Evolutionary conservation across 78 protist species (phyloP), one percentile per base, ranked within the genome.

Genomic region (Cavenderia fasciculata): DNA sequence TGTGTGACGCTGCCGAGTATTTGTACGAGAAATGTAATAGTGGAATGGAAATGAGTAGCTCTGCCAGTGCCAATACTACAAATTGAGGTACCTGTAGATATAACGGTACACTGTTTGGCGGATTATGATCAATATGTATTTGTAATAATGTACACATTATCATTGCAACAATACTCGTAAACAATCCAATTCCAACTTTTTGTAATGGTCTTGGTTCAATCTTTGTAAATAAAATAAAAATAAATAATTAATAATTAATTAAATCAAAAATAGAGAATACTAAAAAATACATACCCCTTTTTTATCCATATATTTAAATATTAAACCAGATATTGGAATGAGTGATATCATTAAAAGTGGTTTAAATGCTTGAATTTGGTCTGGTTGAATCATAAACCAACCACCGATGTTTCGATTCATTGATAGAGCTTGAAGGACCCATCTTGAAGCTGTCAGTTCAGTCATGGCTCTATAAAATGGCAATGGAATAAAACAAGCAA

Each of bases 1-100:
- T 96, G 96, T 94, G 94, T 36, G 85, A 25, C 25, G 61, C 11
- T 25, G 97, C 96, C 4, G 95, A 92, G 40, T 94, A 68, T 14
- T 94, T 34, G 75, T 93, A 96, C 6, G 96, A 92, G 59, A 94
- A 94, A 54, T 94, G 94, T 12, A 95, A 86, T 14, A 92, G 85
- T 0, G 95, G 68, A 41, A 95, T 84, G 16, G 93, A 77, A 23
- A 95, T 79, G 59, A 95, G 49, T 41, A 95, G 68, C 61, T 95
- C 97, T 29, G 78, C 94, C 4, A 52, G 31, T 3, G 92, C 68
- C 34, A 95, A 5, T 7, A 94, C 33, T 5, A 88, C 44, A 56
- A 87, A 87, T 82, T 93, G 96, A 25, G 88, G 96, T 1, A 86
- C 2, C 47, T 86, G 78, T 23, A 40, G 33, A n/a, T 16, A 47